Conservation (phyloP, 31 red algal species). For the Porphyra umbilicalis region DNA sequence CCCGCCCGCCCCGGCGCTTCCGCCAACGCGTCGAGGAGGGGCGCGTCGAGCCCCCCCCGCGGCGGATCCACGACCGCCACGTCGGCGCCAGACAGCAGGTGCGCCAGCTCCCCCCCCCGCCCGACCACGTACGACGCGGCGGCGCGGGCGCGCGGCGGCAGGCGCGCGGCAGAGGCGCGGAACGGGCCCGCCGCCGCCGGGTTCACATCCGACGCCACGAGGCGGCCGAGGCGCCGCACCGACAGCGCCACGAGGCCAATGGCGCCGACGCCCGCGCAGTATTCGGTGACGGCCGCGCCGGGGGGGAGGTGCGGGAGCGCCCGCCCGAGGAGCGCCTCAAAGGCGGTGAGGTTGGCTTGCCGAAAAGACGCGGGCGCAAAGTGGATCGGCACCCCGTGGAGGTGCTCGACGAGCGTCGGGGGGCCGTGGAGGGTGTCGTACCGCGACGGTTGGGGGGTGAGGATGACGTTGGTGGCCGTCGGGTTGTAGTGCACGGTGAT, state of each 20-base stretch:
- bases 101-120: constrained; percentile 26
- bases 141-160: constrained; percentile 9
- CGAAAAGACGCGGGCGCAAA: constrained; percentile 84
- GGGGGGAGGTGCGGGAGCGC: constrained; percentile 43
- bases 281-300: constrained; percentile 33
- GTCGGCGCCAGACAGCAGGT: constrained; percentile 29
- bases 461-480: constrained; percentile 54
- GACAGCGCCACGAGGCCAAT: constrained; percentile 55
- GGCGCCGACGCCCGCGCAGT: constrained; percentile 82
- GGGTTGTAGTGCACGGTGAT: constrained; percentile 84
- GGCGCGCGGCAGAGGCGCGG: constrained; percentile 5
- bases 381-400: constrained; percentile 28
- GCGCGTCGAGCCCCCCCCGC: constrained; percentile 57
- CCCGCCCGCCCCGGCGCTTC: neutral
- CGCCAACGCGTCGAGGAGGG: constrained; percentile 34
- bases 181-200: constrained; percentile 37
- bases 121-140: constrained; percentile 29
- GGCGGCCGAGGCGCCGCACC: constrained; percentile 4
- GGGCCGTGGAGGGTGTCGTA: constrained; percentile 45
- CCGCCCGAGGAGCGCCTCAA: constrained; percentile 48
- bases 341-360: constrained; percentile 77
- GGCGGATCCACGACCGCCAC: constrained; percentile 84
- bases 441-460: constrained; percentile 29
- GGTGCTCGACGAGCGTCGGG: constrained; percentile 15
- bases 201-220: constrained; percentile 57